Evolutionary conservation across 2,329 filamentous ascomycete genomes (phyloP).

Genomic region (Meredithiella fracta): DNA sequence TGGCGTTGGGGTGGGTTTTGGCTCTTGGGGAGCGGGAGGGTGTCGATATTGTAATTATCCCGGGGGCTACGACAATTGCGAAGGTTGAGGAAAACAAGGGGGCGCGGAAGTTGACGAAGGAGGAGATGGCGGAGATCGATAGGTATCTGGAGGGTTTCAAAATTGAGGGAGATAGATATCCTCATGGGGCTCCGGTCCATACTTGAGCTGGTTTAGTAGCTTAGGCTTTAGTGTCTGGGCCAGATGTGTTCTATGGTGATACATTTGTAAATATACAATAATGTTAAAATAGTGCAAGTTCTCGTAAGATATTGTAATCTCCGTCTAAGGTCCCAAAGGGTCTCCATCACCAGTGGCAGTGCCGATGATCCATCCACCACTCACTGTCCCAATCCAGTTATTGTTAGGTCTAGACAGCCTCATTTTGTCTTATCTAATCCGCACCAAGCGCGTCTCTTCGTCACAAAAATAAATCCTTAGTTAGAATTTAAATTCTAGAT

Average conservation of each 20-base stretch:
- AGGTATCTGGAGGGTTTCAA: slow-evolving; percentile 31
- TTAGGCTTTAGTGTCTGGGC: too few relatives aligned
- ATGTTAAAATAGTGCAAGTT: not conserved
- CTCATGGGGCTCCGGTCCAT: slow-evolving; percentile 21
- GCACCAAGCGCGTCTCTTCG: too few relatives aligned
- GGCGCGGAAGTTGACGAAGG: slow-evolving; percentile 30
- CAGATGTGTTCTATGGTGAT: too few relatives aligned
- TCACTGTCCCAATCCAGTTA: not conserved
- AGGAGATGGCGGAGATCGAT: slow-evolving; percentile 36
- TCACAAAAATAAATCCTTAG: too few relatives aligned
- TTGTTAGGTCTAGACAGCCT: not conserved
- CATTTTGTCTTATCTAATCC: too few relatives aligned
- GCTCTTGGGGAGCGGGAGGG: slow-evolving; percentile 34
- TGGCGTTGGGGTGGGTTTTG: slow-evolving; percentile 49
- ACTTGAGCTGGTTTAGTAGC: slow-evolving; percentile 19
- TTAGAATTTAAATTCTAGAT: too few relatives aligned
- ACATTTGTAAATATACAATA: too few relatives aligned
- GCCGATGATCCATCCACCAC: not conserved
- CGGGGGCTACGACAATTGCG: slow-evolving; percentile 40
- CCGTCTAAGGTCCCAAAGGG: too few relatives aligned
- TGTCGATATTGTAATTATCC: slow-evolving; percentile 48
- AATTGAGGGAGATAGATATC: slow-evolving; percentile 33
- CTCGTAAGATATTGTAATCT: not conserved
- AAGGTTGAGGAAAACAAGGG: slow-evolving; percentile 45
- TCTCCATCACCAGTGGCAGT: not conserved